These are phyloP conservation scores for Heliamphora pulchella DNA, from an alignment of 179 eudicot species.

Conservation along the genomic window DNA sequence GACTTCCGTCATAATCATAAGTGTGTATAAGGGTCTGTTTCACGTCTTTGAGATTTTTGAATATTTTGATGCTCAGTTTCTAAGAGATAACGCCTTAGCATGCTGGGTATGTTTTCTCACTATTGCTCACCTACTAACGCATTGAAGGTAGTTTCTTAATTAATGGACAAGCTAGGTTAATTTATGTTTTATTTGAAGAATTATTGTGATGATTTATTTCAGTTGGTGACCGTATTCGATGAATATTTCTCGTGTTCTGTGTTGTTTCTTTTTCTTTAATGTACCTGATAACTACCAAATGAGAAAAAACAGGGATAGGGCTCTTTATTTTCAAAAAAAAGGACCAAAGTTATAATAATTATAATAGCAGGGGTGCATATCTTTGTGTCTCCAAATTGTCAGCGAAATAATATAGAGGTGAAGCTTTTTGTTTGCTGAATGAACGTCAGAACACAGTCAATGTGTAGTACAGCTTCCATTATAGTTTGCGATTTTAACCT, in stretches of 20 bases:
- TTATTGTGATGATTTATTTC: neutral
- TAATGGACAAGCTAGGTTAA: neutral
- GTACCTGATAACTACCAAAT: neutral
- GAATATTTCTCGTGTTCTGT: neutral
- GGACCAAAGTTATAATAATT: neutral
- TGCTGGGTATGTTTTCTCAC: neutral
- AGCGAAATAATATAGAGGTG: neutral
- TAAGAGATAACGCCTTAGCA: neutral
- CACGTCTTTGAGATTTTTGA: neutral
- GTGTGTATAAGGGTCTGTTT: neutral
- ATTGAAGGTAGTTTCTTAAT: neutral
- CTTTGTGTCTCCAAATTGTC: neutral
- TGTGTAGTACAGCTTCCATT: neutral
- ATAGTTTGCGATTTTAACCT: neutral
- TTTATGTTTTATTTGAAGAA: neutral
- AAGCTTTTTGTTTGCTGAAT: neutral
- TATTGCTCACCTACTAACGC: neutral
- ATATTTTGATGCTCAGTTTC: conserved; percentile 8
- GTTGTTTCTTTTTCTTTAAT: neutral
- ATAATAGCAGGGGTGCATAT: neutral
- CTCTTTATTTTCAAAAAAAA: neutral
- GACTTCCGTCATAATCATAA: neutral
- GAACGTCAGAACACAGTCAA: neutral
- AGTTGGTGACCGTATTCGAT: neutral
- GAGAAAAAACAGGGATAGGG: neutral